Conservation (phyloP, 2,329 filamentous ascomycete genomes). For the Sporothrix humicola region DNA sequence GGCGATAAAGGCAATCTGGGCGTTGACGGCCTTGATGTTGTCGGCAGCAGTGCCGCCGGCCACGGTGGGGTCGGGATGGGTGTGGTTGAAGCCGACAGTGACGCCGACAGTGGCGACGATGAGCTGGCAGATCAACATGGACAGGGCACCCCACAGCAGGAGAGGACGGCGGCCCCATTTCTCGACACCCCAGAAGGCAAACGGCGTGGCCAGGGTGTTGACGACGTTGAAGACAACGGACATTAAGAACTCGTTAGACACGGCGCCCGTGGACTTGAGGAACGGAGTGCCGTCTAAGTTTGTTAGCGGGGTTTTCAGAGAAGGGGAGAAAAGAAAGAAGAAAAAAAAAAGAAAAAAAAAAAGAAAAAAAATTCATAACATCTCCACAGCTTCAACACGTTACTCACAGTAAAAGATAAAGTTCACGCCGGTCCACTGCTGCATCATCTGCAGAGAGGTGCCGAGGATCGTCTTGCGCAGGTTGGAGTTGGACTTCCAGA, state of each 20-base stretch:
- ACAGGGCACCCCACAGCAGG: conserved; percentile 76
- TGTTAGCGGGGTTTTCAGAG: background rate
- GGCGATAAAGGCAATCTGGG: conserved; percentile 85
- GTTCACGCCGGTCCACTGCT: conserved; percentile 85
- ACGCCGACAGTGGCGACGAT: conserved; percentile 79
- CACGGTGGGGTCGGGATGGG: conserved; percentile 53
- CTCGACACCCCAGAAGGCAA: conserved; percentile 89
- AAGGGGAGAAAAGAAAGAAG: background rate
- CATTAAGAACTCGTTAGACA: conserved; percentile 79
- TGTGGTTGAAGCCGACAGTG: conserved; percentile 60
- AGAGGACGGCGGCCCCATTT: conserved; percentile 78
- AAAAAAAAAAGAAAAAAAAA: background rate
- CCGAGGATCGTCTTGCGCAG: conserved; percentile 73
- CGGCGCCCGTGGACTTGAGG: conserved; percentile 78
- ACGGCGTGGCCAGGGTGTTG: conserved; percentile 82
- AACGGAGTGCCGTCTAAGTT: conserved; percentile 71
- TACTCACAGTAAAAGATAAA: conserved; percentile 76
- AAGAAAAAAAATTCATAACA: background rate
- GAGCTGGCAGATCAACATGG: conserved; percentile 88
- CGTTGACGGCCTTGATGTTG: conserved; percentile 64
- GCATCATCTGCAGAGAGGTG: conserved; percentile 79
- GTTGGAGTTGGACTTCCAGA: conserved; percentile 68
- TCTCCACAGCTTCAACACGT: too few species aligned
- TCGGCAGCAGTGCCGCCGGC: conserved; percentile 51
- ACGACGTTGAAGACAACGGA: conserved; percentile 85